Conservation (phyloP, 140 eudicot genomes). For the Oenanthe javanica region DNA sequence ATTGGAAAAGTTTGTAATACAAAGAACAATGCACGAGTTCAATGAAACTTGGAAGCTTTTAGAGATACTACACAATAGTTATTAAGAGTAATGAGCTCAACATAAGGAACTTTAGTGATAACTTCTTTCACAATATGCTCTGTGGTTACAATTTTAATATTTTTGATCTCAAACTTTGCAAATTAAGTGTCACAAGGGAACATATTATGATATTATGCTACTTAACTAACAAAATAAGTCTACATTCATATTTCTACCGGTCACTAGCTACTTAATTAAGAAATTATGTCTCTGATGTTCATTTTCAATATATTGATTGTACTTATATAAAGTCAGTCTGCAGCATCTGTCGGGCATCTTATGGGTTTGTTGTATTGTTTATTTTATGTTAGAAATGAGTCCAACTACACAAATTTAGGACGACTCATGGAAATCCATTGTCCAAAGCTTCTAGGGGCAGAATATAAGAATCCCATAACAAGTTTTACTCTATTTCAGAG, state of each 20-base stretch:
- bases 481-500: slow-evolving; percentile 53
- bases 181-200: background rate
- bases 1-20: too few species aligned
- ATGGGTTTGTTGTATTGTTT: slow-evolving; percentile 3
- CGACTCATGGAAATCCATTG: slow-evolving; percentile 65
- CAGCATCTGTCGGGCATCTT: background rate
- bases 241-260: background rate
- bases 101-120: too few species aligned
- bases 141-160: too few species aligned
- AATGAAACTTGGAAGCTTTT: too few species aligned
- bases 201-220: background rate
- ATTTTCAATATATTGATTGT: too few species aligned
- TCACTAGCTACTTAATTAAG: background rate
- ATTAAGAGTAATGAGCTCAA: too few species aligned
- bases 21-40: background rate
- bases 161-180: background rate
- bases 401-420: slow-evolving; percentile 59
- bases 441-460: slow-evolving; percentile 53
- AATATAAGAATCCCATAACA: slow-evolving; percentile 66
- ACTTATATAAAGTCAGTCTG: background rate
- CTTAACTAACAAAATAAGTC: background rate
- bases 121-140: background rate
- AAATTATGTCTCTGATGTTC: background rate
- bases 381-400: slow-evolving; percentile 34
- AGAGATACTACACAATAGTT: background rate